phyloP scores from a whole-genome alignment of 1,284 basidiomycete genomes.

The Austroboletus rostrupii region DNA sequence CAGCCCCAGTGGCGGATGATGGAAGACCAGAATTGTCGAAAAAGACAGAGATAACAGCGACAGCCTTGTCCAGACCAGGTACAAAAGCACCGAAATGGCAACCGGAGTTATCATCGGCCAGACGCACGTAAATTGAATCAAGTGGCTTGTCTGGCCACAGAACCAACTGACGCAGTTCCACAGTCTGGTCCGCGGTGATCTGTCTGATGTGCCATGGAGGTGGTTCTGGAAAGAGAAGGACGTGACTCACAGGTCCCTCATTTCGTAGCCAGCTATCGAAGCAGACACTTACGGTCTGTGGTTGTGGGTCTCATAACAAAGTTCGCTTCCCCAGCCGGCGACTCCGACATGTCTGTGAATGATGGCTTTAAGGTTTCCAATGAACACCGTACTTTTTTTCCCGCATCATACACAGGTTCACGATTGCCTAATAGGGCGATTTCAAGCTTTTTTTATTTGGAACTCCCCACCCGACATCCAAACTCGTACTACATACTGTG shows the following conservation, averaged over 20 bases:
- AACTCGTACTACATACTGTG: too few species aligned
- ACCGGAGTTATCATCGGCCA: conserved; percentile 49
- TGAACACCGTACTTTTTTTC: background rate
- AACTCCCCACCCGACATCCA: background rate
- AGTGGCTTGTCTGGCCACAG: conserved; percentile 53
- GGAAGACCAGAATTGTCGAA: conserved; percentile 32
- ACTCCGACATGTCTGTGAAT: conserved; percentile 5
- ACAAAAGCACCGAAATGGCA: conserved; percentile 55
- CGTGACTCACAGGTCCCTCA: background rate
- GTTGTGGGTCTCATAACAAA: background rate
- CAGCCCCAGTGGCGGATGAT: conserved; percentile 29
- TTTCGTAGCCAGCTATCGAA: background rate
- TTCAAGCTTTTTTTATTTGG: background rate
- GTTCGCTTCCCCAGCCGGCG: conserved; percentile 6
- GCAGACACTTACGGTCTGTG: conserved; percentile 14
- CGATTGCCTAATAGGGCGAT: conserved; percentile 5
- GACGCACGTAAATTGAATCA: conserved; percentile 38
- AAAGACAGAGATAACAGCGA: conserved; percentile 57
- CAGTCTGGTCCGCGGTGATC: conserved; percentile 41
- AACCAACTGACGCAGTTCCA: conserved; percentile 52
- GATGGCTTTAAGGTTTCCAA: background rate
- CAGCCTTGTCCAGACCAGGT: conserved; percentile 27
- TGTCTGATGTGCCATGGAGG: conserved; percentile 15
- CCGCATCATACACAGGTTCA: background rate
- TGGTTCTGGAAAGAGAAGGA: background rate